These are phyloP conservation scores for Leccinum subgranulosum DNA, from an alignment of 768 basidiomycete species.

Conservation along the genomic window DNA sequence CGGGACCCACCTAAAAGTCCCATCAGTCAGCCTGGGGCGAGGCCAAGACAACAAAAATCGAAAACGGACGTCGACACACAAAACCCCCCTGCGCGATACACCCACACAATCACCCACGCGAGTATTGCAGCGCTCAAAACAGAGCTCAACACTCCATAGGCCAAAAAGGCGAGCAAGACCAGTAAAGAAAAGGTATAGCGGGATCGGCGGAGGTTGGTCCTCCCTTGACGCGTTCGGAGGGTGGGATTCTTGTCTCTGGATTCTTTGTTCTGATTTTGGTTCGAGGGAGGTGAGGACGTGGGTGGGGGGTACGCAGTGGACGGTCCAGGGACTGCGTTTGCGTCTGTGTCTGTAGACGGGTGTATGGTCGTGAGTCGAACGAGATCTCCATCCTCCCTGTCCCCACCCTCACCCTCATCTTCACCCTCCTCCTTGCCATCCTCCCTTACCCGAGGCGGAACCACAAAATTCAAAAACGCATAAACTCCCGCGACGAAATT, in stretches of 20 bases:
- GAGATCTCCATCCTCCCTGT: neutral
- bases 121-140: constrained; percentile 19
- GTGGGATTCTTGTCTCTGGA: constrained; percentile 12
- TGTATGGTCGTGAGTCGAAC: neutral
- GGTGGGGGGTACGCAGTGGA: neutral
- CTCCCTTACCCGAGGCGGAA: neutral
- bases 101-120: neutral
- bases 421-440: neutral
- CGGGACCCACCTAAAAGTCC: constrained; percentile 34
- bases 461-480: neutral
- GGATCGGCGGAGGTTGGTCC: constrained; percentile 35
- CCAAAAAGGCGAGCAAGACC: constrained; percentile 36
- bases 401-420: neutral
- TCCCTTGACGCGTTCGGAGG: neutral
- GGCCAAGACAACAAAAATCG: neutral
- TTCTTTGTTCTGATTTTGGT: neutral
- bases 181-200: constrained; percentile 39
- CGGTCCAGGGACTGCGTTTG: neutral
- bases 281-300: neutral
- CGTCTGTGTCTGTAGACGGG: neutral
- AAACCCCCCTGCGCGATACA: neutral
- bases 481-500: constrained; percentile 11
- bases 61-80: neutral
- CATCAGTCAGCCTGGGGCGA: neutral
- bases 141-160: constrained; percentile 34